phyloP scores from a whole-genome alignment of 2,329 filamentous ascomycete genomes.

The Ophiostoma quercus region DNA sequence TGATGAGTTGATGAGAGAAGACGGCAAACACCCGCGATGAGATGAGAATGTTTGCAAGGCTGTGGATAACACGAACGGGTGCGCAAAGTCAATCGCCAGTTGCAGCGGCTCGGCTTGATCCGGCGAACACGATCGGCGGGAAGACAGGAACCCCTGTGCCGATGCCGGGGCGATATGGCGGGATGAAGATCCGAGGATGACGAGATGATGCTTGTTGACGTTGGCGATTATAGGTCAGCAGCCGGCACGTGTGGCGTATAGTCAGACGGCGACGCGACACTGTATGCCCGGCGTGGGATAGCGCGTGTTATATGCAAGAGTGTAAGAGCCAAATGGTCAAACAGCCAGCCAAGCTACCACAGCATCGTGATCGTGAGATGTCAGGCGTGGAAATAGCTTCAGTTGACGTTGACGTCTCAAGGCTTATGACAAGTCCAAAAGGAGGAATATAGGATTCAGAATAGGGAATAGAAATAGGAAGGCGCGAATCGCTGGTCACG shows the following conservation, averaged over 20 bases:
- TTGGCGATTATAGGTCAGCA: slow-evolving; percentile 17
- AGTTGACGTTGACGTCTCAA: background rate
- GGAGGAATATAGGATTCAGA: background rate
- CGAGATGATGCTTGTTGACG: background rate
- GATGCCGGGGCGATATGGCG: background rate
- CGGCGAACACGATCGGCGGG: slow-evolving; percentile 1
- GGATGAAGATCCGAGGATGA: background rate
- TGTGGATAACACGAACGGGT: background rate
- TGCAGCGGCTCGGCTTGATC: background rate
- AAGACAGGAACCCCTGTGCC: background rate
- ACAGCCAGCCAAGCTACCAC: background rate
- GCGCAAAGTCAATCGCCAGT: background rate
- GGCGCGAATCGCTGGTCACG: background rate
- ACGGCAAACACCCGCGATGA: slow-evolving; percentile 12
- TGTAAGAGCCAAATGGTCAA: background rate
- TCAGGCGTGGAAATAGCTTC: background rate
- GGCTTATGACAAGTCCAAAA: background rate
- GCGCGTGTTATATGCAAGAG: background rate
- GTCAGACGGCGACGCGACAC: slow-evolving; percentile 9
- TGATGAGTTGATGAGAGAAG: slow-evolving; percentile 3
- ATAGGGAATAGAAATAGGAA: background rate
- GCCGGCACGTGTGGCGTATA: background rate
- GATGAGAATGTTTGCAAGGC: slow-evolving; percentile 17
- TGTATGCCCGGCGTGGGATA: background rate
- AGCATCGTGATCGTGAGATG: slow-evolving; percentile 5